Conservation (phyloP, 2,329 filamentous ascomycete species). For the Neofusicoccum sp. region DNA sequence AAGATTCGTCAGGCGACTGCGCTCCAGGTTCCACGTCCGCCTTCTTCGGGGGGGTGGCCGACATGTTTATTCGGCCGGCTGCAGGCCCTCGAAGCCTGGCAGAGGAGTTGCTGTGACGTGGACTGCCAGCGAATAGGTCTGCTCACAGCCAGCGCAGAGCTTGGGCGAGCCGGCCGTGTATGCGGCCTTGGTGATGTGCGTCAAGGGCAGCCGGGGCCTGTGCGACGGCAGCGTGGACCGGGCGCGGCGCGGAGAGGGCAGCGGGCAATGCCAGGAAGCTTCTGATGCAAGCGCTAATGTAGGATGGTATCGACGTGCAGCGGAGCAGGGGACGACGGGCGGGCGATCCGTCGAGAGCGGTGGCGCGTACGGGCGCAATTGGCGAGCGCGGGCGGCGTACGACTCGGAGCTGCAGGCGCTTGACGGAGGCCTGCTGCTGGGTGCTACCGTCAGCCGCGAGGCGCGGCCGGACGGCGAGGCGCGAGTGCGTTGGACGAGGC, state of each 20-base stretch:
- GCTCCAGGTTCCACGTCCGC: conserved; percentile 84
- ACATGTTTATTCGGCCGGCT: conserved; percentile 80
- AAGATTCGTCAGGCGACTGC: conserved; percentile 81
- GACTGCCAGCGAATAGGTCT: conserved; percentile 20
- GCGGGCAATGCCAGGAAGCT: conserved; percentile 18
- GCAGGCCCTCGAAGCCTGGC: conserved; percentile 42
- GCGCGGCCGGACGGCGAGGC: conserved; percentile 7
- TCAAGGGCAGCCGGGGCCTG: conserved; percentile 20
- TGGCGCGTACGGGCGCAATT: conserved; percentile 18
- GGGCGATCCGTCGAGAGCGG: conserved; percentile 11
- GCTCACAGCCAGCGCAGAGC: conserved; percentile 19
- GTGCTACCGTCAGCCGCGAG: conserved; percentile 18
- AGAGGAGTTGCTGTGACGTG: conserved; percentile 33
- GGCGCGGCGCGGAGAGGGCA: not conserved
- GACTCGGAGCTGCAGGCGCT: conserved; percentile 18
- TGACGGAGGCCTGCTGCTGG: conserved; percentile 2
- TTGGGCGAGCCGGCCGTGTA: conserved; percentile 27
- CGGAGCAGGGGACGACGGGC: conserved; percentile 14
- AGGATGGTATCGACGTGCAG: conserved; percentile 17
- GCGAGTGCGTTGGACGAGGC: conserved; percentile 7
- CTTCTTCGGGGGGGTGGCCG: conserved; percentile 86
- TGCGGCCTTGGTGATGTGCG: conserved; percentile 27
- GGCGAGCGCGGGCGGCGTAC: conserved; percentile 16
- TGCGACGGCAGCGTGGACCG: conserved; percentile 18
- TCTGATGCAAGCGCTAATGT: conserved; percentile 18